A percentile compares a stretch with the other conserved stretches of the same genome.
Conservation (phyloP, 164 flowering plant species). For the Stephania yunnanensis region DNA sequence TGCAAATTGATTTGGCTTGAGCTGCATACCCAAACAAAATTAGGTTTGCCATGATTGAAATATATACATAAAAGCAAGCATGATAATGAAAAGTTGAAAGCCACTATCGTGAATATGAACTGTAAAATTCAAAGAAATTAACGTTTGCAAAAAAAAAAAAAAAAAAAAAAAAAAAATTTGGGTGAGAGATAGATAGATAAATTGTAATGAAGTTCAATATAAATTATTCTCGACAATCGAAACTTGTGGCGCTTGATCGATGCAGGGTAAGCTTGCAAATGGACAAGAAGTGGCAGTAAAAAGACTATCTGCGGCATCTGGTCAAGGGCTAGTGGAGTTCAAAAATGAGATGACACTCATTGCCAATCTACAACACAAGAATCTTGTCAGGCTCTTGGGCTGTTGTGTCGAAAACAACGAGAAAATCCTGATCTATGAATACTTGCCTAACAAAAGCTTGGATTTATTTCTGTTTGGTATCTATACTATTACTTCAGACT, state of each 20-base stretch:
- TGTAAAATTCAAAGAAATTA: too few species aligned
- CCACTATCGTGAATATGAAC: too few species aligned
- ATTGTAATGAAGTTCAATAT: too few species aligned
- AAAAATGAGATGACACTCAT: constrained; percentile 14
- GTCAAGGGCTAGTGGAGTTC: constrained; percentile 13
- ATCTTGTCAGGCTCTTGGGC: constrained; percentile 15
- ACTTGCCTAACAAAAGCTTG: constrained; percentile 13
- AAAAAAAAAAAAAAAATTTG: too few species aligned
- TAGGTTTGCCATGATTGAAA: not conserved
- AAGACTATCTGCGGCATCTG: constrained; percentile 11
- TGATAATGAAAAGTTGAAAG: not conserved
- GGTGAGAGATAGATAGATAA: too few species aligned
- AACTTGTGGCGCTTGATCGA: too few species aligned
- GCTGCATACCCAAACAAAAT: too few species aligned
- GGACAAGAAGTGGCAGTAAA: constrained; percentile 12
- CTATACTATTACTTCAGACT: not conserved
- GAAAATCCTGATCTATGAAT: constrained; percentile 12
- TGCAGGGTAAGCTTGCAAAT: constrained; percentile 4
- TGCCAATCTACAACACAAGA: constrained; percentile 14
- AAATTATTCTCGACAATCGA: too few species aligned
- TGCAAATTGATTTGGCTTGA: too few species aligned
- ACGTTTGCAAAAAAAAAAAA: too few species aligned
- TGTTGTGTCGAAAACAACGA: constrained; percentile 12
- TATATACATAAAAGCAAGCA: not conserved
- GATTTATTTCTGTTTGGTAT: constrained; percentile 13